Evolutionary conservation across 1,284 basidiomycete genomes (phyloP).

Genomic region (Rhodotorula sp.): DNA sequence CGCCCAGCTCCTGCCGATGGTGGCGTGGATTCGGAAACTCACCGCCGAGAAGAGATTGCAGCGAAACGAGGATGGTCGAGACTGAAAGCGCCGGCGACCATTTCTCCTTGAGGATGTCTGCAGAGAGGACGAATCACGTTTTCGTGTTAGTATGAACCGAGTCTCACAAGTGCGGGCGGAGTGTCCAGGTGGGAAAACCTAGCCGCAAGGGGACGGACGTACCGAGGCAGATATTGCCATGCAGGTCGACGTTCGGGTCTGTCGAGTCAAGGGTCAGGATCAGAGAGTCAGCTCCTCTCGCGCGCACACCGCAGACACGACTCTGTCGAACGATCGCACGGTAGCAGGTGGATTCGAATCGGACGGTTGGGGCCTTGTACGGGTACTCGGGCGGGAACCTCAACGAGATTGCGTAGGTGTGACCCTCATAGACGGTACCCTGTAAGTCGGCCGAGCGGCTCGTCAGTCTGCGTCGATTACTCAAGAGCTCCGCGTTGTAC

Average conservation of each 20-base stretch:
- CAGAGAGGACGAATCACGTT: not conserved
- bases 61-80: slow-evolving; percentile 77
- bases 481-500: not conserved
- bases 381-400: slow-evolving; percentile 79
- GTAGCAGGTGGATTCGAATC: slow-evolving; percentile 63
- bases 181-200: not conserved
- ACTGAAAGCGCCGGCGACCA: slow-evolving; percentile 88
- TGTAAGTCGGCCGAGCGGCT: not conserved
- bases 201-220: slow-evolving; percentile 53
- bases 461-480: too few relatives aligned
- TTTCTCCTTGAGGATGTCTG: slow-evolving; percentile 62
- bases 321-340: slow-evolving; percentile 9
- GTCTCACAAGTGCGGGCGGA: too few relatives aligned
- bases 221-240: slow-evolving; percentile 70
- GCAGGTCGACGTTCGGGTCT: slow-evolving; percentile 67
- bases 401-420: slow-evolving; percentile 74
- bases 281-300: too few relatives aligned
- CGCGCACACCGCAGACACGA: too few relatives aligned
- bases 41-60: slow-evolving; percentile 72
- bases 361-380: slow-evolving; percentile 72
- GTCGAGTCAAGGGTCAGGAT: not conserved
- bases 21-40: not conserved
- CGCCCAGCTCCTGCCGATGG: too few relatives aligned
- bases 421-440: slow-evolving; percentile 58
- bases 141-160: too few relatives aligned